These are phyloP conservation scores for Acer yangbiense DNA, from an alignment of 345 rosid species.

Conservation along the genomic window DNA sequence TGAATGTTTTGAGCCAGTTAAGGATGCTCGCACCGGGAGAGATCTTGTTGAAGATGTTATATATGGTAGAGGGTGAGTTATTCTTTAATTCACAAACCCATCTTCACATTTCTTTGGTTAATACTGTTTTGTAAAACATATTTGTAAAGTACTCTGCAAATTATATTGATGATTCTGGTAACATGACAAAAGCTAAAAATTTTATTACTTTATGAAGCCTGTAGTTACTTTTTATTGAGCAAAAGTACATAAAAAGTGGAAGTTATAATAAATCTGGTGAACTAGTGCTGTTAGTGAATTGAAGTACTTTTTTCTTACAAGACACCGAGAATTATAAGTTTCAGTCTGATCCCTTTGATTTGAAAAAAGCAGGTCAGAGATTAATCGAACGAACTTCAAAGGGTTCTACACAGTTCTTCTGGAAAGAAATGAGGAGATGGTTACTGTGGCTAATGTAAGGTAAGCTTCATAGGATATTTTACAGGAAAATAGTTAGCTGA, in stretches of 20 bases:
- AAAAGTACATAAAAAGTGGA: not conserved
- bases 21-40: conserved; percentile 51
- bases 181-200: not conserved
- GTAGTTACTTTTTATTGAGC: not conserved
- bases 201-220: not conserved
- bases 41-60: conserved; percentile 75
- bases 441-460: conserved; percentile 73
- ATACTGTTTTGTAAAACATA: not conserved
- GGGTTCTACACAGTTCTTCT: conserved; percentile 78
- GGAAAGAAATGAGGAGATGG: conserved; percentile 70
- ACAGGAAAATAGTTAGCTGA: not conserved
- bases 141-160: not conserved
- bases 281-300: not conserved
- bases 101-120: not conserved
- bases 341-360: conserved; percentile 7
- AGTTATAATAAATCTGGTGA: not conserved
- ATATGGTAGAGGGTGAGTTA: conserved; percentile 65
- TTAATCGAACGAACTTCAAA: conserved; percentile 65
- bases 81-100: not conserved
- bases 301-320: not conserved
- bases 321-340: not conserved
- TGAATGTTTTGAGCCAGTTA: conserved; percentile 76
- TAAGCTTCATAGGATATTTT: conserved; percentile 24
- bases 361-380: conserved; percentile 51
- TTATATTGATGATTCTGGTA: not conserved